Percentiles rank a stretch among this genome's conserved stretches.
Evolutionary conservation across 2,329 filamentous ascomycete genomes (phyloP).

Genomic region (Phialophora expanda): DNA sequence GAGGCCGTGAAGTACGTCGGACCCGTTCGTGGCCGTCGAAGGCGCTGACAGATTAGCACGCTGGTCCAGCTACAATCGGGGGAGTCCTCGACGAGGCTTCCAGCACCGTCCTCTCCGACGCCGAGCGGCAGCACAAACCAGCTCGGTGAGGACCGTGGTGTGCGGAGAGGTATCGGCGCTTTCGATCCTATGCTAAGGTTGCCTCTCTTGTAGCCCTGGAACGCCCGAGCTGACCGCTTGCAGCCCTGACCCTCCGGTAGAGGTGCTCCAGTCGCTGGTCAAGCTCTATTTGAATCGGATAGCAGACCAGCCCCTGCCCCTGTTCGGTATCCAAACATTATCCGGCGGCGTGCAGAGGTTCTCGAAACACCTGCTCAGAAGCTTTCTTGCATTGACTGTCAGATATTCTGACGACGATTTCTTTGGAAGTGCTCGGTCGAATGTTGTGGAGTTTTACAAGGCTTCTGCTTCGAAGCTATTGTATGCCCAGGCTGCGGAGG

Average conservation of each 20-base stretch:
- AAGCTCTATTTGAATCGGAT: conserved; percentile 56
- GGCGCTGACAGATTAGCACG: conserved; percentile 18
- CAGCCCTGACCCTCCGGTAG: conserved; percentile 47
- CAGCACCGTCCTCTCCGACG: conserved; percentile 20
- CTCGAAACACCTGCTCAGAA: conserved; percentile 46
- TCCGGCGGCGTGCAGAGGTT: conserved; percentile 44
- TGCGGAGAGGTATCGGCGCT: not conserved
- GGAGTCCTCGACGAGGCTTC: conserved; percentile 26
- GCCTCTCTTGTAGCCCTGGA: not conserved
- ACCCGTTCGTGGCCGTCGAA: not conserved
- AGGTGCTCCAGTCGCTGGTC: conserved; percentile 48
- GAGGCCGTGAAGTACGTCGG: conserved; percentile 45
- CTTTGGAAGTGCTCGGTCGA: conserved; percentile 36
- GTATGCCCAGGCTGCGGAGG: conserved; percentile 25
- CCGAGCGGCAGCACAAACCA: conserved; percentile 3
- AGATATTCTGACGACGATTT: conserved; percentile 49
- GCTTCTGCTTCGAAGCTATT: conserved; percentile 43
- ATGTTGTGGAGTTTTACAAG: conserved; percentile 43
- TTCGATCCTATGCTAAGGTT: conserved; percentile 23
- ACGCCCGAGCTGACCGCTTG: conserved; percentile 32
- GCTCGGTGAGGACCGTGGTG: not conserved
- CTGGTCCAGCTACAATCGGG: conserved; percentile 27
- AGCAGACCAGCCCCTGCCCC: conserved; percentile 57
- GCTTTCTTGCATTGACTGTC: conserved; percentile 51
- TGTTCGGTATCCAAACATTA: conserved; percentile 47